A percentile compares a stretch with the other conserved stretches of the same genome.
These are phyloP conservation scores for Fonsecaea monophora DNA, from an alignment of 2,329 filamentous ascomycete genomes.

Conservation along the genomic window DNA sequence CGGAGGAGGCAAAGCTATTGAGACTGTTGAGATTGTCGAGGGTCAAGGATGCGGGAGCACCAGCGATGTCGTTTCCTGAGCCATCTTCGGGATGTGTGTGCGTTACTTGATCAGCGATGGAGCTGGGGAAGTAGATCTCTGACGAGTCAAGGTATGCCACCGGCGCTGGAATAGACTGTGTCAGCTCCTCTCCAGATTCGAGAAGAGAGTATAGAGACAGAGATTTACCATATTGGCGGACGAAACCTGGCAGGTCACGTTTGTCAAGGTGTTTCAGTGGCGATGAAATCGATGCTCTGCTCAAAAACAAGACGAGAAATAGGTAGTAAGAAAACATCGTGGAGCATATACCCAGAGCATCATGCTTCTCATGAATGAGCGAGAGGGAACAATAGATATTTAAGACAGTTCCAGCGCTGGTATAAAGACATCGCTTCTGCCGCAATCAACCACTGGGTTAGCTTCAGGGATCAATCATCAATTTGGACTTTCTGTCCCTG, in stretches of 20 bases:
- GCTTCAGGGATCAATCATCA: slow-evolving; percentile 3
- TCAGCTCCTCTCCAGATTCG: not conserved
- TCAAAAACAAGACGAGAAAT: not conserved
- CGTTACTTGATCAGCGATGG: slow-evolving; percentile 55
- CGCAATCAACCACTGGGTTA: not conserved
- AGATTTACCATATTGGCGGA: slow-evolving; percentile 30
- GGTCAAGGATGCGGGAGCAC: slow-evolving; percentile 49
- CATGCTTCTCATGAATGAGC: not conserved
- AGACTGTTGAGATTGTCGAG: slow-evolving; percentile 58
- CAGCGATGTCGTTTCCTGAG: slow-evolving; percentile 46
- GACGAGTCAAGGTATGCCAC: slow-evolving; percentile 58
- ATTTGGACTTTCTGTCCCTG: too few species aligned
- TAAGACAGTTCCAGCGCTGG: not conserved
- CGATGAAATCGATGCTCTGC: not conserved
- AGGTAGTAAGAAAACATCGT: not conserved
- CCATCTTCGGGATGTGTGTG: slow-evolving; percentile 57
- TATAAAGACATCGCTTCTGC: not conserved
- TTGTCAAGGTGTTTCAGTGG: slow-evolving; percentile 18
- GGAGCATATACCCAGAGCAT: not conserved
- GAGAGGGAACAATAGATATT: not conserved
- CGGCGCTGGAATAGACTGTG: slow-evolving; percentile 50
- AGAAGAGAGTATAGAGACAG: not conserved
- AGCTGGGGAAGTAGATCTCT: slow-evolving; percentile 59
- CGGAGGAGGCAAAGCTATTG: slow-evolving; percentile 54
- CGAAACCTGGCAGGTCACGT: slow-evolving; percentile 32